Percentiles rank a stretch among this genome's conserved stretches.
phyloP scores from a whole-genome alignment of 176 grass and related monocot species.

The Eremochloa ophiuroides region DNA sequence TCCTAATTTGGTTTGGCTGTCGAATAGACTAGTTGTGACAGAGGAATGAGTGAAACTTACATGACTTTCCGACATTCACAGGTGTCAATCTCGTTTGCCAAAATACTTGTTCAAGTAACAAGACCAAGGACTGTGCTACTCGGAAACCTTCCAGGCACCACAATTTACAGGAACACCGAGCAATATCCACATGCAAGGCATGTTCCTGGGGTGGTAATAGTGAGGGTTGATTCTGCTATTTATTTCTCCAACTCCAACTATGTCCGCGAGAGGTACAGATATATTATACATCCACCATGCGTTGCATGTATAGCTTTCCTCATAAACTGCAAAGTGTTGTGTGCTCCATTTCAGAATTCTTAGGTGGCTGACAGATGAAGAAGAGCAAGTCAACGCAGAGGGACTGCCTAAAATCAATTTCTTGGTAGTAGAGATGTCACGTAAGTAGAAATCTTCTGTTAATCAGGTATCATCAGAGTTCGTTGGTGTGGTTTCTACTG shows the following conservation, averaged over 20 bases:
- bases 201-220: conserved; percentile 67
- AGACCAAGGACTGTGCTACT: conserved; percentile 80
- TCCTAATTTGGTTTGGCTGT: background rate
- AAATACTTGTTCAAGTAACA: conserved; percentile 98
- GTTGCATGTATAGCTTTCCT: background rate
- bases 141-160: conserved; percentile 86
- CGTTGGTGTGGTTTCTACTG: background rate
- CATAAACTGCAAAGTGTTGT: background rate
- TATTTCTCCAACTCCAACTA: conserved; percentile 99
- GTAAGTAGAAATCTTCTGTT: conserved; percentile 33
- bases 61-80: conserved; percentile 21
- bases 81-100: conserved; percentile 86
- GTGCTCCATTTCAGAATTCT: conserved; percentile 59
- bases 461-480: background rate
- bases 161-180: conserved; percentile 73
- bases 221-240: conserved; percentile 89
- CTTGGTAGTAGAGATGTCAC: conserved; percentile 93
- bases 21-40: background rate
- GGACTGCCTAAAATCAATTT: conserved; percentile 50
- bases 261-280: conserved; percentile 70
- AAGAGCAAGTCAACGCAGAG: conserved; percentile 50
- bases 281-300: background rate
- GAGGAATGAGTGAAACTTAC: conserved; percentile 9
- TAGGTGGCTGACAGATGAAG: conserved; percentile 77
- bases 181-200: conserved; percentile 89